phyloP scores from a whole-genome alignment of 2,329 filamentous ascomycete species.

The Curvularia sp. region DNA sequence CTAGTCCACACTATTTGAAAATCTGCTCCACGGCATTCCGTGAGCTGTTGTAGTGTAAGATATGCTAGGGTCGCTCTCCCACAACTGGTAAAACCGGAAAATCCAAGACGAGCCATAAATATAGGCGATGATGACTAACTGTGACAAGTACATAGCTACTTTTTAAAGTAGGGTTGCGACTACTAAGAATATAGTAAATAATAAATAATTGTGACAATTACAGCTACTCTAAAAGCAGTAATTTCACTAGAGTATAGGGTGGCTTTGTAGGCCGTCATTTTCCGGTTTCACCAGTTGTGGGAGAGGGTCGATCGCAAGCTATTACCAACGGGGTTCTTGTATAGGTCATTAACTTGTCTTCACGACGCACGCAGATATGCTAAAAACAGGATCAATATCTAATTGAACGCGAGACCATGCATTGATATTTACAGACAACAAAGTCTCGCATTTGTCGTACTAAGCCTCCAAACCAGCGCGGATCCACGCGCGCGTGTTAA shows the following conservation, averaged over 20 bases:
- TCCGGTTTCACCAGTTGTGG: too few species aligned
- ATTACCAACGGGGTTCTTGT: neutral
- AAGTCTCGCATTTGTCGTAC: neutral
- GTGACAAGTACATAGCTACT: too few species aligned
- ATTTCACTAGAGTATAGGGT: too few species aligned
- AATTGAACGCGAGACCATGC: neutral
- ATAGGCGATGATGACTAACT: too few species aligned
- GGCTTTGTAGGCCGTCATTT: too few species aligned
- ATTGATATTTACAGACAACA: neutral
- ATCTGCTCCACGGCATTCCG: neutral
- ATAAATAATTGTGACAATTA: too few species aligned
- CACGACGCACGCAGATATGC: neutral
- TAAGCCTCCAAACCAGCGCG: neutral
- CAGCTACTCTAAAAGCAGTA: too few species aligned
- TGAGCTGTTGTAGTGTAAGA: neutral
- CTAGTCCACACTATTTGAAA: neutral
- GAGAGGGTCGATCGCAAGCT: too few species aligned
- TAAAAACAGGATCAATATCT: neutral
- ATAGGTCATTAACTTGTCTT: neutral
- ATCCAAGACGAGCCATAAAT: too few species aligned
- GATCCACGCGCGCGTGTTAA: neutral
- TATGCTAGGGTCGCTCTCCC: neutral
- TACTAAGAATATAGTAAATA: too few species aligned
- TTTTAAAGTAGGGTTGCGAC: too few species aligned
- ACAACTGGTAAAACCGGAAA: too few species aligned